Base-by-base conservation (phyloP, 805 yeast genomes). In the Candida arabinofermentans region DNA sequence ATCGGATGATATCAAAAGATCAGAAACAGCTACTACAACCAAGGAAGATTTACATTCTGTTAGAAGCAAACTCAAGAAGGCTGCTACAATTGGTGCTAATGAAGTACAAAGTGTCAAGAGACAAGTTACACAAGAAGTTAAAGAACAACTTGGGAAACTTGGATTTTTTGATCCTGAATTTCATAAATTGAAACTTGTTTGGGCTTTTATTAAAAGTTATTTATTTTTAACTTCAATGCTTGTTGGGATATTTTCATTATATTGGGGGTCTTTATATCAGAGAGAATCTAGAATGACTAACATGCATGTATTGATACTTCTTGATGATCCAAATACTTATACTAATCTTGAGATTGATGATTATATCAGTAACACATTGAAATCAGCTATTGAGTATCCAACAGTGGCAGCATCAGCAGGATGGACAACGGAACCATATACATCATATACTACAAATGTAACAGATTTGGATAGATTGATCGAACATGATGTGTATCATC, bases 401-500 rank as follows among this genome's bases (percentile, higher is more conserved):
- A 8, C 45, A 38, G 37, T 44, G 33, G 29, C 33, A 12, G 23
- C 40, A 37, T n/a, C 41, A 48, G 50, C 52, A 16, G 43, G 50
- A 42, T 42, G 41, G 55, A 40, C 36, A 24, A 36, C 27, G 35
- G 42, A 8, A 63, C 67, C 12, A 36, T 51, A 38, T 18, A 43
- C 62, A 0, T 61, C 60, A n/a, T 59, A 69, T 33, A 46, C 46
- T 6, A 55, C 44, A n/a, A 54, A 62, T 40, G 16, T 62, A 31
- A 57, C 66, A 13, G 44, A 54, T 8, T 40, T 69, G 8, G 57
- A 56, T 22, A 61, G 64, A 3, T 71, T 72, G 44, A 51, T 81
- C 16, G 27, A 56, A 34, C 51, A 67, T 22, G 62, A 64, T 42
- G 71, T 83, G 2, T 77, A 75, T 52, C 75, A 73, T 42, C 77